Evolutionary conservation across 345 rosid genomes (phyloP).

Genomic region (Bretschneidera sinensis): DNA sequence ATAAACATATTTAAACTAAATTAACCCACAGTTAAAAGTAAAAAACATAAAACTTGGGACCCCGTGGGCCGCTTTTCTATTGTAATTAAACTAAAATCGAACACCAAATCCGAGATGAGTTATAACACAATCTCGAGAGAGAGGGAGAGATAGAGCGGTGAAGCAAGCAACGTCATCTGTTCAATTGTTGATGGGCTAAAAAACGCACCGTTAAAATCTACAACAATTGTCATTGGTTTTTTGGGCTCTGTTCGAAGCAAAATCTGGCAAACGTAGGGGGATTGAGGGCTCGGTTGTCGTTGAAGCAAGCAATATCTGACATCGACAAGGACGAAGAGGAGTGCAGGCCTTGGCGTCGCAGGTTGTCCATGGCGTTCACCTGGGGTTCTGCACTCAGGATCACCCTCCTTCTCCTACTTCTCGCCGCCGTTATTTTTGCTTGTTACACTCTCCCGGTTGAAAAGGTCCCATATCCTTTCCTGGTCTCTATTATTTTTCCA

Average conservation of each 20-base stretch:
- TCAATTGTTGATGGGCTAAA: background rate
- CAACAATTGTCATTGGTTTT: background rate
- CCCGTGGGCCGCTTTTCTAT: too few species aligned
- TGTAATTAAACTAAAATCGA: too few species aligned
- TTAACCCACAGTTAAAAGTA: too few species aligned
- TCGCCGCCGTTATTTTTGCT: conserved; percentile 64
- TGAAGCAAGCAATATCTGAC: conserved; percentile 41
- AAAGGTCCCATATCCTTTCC: conserved; percentile 40
- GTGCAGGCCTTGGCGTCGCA: conserved; percentile 57
- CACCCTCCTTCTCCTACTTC: conserved; percentile 57
- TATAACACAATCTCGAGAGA: too few species aligned
- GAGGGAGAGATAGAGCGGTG: too few species aligned
- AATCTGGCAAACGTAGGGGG: conserved; percentile 58
- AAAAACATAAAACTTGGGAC: too few species aligned
- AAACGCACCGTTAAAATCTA: background rate
- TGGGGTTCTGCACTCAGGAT: conserved; percentile 76
- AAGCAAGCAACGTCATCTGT: background rate
- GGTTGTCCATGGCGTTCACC: conserved; percentile 63
- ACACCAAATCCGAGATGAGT: too few species aligned
- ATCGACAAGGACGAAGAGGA: conserved; percentile 35
- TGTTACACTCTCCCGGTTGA: conserved; percentile 90
- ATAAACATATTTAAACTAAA: too few species aligned
- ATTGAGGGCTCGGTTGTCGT: conserved; percentile 42
- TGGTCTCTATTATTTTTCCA: background rate
- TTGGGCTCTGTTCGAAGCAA: background rate